Conservation (phyloP, 306 rosid species). For the Cicer chorassanicum region DNA sequence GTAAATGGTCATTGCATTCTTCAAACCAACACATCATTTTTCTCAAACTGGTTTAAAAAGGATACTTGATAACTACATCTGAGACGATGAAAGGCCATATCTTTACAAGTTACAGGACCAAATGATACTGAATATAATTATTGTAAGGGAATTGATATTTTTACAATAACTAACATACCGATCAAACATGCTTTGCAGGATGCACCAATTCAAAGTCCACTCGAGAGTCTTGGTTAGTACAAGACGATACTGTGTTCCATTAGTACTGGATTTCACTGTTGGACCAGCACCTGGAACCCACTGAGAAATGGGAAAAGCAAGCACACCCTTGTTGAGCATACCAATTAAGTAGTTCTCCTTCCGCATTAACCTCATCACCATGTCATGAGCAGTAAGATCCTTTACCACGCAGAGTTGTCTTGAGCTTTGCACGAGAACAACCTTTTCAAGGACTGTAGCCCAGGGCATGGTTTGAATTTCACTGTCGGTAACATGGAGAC, state of each 20-base stretch:
- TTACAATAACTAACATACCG: conserved; percentile 59
- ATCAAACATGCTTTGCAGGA: conserved; percentile 97
- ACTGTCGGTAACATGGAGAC: conserved; percentile 82
- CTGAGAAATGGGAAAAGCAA: conserved; percentile 85
- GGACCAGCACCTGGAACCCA: conserved; percentile 98
- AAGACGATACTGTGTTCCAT: conserved; percentile 60
- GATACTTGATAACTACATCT: not conserved
- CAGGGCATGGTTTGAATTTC: conserved; percentile 93
- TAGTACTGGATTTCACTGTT: conserved; percentile 55
- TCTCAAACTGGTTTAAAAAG: conserved; percentile 1
- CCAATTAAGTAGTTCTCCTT: conserved; percentile 96
- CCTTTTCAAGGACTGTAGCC: conserved; percentile 88
- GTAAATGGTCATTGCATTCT: conserved; percentile 25
- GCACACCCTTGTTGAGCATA: conserved; percentile 92
- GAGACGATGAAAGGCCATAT: conserved; percentile 27
- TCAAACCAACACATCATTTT: conserved; percentile 27
- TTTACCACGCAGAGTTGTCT: conserved; percentile 81
- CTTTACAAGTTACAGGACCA: conserved; percentile 19
- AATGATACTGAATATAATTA: conserved; percentile 26
- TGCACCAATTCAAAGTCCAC: conserved; percentile 98
- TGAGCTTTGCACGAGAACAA: conserved; percentile 73
- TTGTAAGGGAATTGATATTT: not conserved
- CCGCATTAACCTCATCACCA: conserved; percentile 93
- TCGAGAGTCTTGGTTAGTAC: conserved; percentile 88
- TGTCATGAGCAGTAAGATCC: conserved; percentile 91